phyloP scores from a whole-genome alignment of 306 rosid species.

The Datisca glomerata region DNA sequence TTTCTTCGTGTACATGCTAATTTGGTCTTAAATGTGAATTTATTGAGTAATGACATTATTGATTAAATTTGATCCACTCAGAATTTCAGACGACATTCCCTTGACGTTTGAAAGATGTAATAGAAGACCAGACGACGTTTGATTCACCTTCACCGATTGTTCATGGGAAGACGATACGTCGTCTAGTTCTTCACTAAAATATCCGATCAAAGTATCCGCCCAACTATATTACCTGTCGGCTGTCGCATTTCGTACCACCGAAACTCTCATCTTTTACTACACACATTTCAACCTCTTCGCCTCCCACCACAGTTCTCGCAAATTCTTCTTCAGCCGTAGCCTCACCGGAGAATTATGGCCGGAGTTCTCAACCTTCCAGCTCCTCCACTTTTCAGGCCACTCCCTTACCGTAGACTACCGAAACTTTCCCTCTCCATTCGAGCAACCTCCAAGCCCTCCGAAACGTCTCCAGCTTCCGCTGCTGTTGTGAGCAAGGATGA shows the following conservation, averaged over 20 bases:
- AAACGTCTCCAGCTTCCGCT: slow-evolving; percentile 22
- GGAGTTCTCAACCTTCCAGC: slow-evolving; percentile 35
- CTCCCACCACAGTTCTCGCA: neutral
- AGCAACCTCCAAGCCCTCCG: slow-evolving; percentile 40
- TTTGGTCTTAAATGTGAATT: too few relatives aligned
- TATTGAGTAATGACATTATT: too few relatives aligned
- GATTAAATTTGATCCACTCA: too few relatives aligned
- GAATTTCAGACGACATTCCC: too few relatives aligned
- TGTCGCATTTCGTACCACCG: slow-evolving; percentile 5
- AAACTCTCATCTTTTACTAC: neutral
- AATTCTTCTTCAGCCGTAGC: neutral
- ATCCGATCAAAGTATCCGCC: too few relatives aligned
- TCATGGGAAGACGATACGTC: too few relatives aligned
- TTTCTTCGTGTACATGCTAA: too few relatives aligned
- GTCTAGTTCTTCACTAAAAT: too few relatives aligned
- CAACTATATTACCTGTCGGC: neutral
- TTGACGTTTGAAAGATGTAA: too few relatives aligned
- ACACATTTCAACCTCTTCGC: slow-evolving; percentile 2
- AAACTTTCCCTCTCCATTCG: slow-evolving; percentile 26
- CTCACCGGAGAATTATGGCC: slow-evolving; percentile 28
- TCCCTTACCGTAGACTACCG: slow-evolving; percentile 20
- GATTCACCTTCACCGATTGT: too few relatives aligned
- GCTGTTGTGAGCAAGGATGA: slow-evolving; percentile 29
- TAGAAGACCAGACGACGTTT: too few relatives aligned
- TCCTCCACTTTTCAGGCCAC: slow-evolving; percentile 19